Percentiles rank a stretch among this genome's conserved stretches.
Conservation (phyloP, 2,329 filamentous ascomycete species). For the Aureobasidium sp. region DNA sequence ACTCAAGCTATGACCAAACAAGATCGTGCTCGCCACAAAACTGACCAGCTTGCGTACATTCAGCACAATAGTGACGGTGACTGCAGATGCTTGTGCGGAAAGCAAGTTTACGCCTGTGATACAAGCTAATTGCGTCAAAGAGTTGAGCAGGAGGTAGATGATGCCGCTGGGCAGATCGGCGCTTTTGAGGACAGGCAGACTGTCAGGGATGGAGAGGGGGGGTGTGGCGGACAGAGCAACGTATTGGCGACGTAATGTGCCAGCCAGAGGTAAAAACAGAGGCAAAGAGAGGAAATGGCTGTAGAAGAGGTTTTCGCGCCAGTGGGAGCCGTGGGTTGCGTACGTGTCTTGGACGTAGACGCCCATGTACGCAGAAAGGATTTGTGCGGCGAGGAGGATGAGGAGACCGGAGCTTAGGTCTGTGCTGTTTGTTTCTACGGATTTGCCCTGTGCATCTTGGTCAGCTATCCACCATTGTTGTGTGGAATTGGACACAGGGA, state of each 20-base stretch:
- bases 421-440: constrained; percentile 24
- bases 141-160: constrained; percentile 63
- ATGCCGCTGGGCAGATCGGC: constrained; percentile 54
- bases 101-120: constrained; percentile 95
- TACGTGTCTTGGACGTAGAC: constrained; percentile 92
- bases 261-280: constrained; percentile 65
- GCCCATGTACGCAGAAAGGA: constrained; percentile 89
- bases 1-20: constrained; percentile 82
- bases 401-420: constrained; percentile 62
- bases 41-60: constrained; percentile 94
- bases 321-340: constrained; percentile 73
- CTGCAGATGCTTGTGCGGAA: constrained; percentile 75
- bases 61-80: constrained; percentile 93
- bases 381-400: constrained; percentile 79
- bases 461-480: background rate
- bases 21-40: constrained; percentile 79
- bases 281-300: constrained; percentile 69
- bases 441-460: constrained; percentile 16
- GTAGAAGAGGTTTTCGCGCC: constrained; percentile 96
- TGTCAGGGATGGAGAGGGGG: constrained; percentile 37
- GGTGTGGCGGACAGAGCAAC: constrained; percentile 53
- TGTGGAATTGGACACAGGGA: background rate
- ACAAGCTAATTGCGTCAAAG: constrained; percentile 86
- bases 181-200: background rate
- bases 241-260: constrained; percentile 57